A percentile compares a stretch with the other conserved stretches of the same genome.
These are phyloP conservation scores for Myriosclerotinia duriaeana DNA, from an alignment of 2,329 filamentous ascomycete genomes.

Conservation along the genomic window DNA sequence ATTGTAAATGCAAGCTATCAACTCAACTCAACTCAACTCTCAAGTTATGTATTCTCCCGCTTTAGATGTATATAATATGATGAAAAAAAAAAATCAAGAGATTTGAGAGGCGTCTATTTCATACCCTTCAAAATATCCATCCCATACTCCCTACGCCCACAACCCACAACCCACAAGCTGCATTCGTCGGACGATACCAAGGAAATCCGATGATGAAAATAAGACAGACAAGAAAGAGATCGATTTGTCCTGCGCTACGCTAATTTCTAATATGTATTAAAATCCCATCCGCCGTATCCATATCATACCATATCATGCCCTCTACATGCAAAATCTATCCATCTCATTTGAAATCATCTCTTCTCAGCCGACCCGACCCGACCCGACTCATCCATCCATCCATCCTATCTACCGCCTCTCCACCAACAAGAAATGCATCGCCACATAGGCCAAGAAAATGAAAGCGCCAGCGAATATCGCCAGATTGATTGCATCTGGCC, in stretches of 20 bases:
- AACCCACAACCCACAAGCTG: no score
- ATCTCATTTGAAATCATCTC: neutral
- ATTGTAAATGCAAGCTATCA: no score
- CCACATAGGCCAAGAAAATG: conserved; percentile 80
- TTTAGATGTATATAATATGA: no score
- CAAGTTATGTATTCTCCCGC: no score
- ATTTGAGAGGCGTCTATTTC: no score
- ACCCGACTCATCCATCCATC: neutral
- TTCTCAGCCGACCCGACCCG: neutral
- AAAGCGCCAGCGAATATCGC: conserved; percentile 81
- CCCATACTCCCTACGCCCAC: no score
- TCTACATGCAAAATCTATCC: conserved; percentile 11
- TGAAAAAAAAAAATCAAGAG: no score
- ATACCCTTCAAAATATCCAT: no score
- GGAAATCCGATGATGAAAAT: neutral
- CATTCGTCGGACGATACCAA: neutral
- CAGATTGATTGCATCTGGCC: conserved; percentile 79
- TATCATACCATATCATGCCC: conserved; percentile 8
- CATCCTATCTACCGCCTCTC: conserved; percentile 67
- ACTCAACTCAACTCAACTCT: no score
- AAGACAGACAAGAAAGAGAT: neutral
- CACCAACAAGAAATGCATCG: conserved; percentile 91
- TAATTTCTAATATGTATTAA: conserved; percentile 17
- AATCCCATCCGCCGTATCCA: neutral
- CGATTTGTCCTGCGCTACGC: conserved; percentile 4